Conservation (phyloP, 305 asterid genomes). For the Rubia occidens region DNA sequence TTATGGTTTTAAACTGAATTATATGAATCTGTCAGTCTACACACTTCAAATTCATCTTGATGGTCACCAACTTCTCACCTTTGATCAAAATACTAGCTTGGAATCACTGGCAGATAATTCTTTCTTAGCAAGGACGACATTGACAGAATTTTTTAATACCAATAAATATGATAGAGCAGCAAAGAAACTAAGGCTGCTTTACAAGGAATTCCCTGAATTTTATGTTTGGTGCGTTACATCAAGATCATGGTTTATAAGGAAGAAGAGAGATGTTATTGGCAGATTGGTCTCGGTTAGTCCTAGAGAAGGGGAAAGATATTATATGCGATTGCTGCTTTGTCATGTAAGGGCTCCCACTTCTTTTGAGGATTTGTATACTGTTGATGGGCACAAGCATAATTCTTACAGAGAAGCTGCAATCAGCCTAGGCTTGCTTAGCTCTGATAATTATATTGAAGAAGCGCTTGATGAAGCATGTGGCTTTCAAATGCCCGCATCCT, state of each 20-base stretch:
- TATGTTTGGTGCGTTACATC: neutral
- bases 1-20: neutral
- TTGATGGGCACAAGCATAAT: neutral
- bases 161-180: neutral
- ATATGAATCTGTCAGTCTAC: neutral
- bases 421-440: neutral
- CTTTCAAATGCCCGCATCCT: neutral
- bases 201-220: neutral
- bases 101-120: neutral
- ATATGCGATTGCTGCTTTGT: neutral
- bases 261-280: neutral
- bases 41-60: neutral
- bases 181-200: neutral
- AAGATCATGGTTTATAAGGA: neutral
- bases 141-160: neutral
- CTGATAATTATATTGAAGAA: neutral
- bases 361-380: neutral
- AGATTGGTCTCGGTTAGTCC: neutral
- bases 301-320: slow-evolving; percentile 3
- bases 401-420: neutral
- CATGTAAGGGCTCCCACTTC: neutral
- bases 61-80: neutral
- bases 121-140: neutral
- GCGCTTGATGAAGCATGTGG: neutral
- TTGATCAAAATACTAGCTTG: neutral